Percentiles rank a stretch among this genome's conserved stretches.
phyloP scores from a whole-genome alignment of 768 basidiomycete genomes.

The Rhizopogon vesiculosus region DNA sequence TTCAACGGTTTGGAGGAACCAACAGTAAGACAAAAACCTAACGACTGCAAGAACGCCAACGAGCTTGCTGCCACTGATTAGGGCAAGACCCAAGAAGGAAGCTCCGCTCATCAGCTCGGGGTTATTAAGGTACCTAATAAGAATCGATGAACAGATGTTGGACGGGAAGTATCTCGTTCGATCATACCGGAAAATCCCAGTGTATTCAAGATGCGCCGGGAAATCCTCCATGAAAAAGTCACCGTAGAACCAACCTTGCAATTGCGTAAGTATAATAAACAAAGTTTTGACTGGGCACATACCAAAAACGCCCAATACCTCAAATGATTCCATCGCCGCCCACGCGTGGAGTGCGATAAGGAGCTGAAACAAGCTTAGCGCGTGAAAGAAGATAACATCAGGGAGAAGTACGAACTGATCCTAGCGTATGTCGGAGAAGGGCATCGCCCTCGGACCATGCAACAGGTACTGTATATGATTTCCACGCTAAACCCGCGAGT shows the following conservation, averaged over 20 bases:
- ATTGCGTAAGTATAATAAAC: background rate
- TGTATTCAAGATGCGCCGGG: slow-evolving; percentile 86
- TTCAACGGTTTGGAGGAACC: slow-evolving; percentile 92
- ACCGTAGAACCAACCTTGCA: slow-evolving; percentile 93
- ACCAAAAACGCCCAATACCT: slow-evolving; percentile 94
- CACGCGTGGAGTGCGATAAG: slow-evolving; percentile 87
- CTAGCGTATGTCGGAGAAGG: slow-evolving; percentile 83
- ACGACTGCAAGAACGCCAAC: slow-evolving; percentile 82
- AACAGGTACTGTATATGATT: slow-evolving; percentile 76
- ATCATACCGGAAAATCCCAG: slow-evolving; percentile 88
- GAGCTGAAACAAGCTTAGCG: slow-evolving; percentile 39
- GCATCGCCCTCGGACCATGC: slow-evolving; percentile 89
- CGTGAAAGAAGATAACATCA: slow-evolving; percentile 3
- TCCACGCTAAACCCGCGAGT: slow-evolving; percentile 82
- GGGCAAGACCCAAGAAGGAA: slow-evolving; percentile 88
- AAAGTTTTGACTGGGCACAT: slow-evolving; percentile 10
- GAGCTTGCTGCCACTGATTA: slow-evolving; percentile 92
- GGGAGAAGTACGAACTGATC: slow-evolving; percentile 52
- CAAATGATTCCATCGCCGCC: slow-evolving; percentile 86
- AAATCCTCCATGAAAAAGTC: slow-evolving; percentile 97
- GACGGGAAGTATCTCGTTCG: background rate
- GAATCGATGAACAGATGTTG: background rate
- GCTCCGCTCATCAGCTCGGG: slow-evolving; percentile 96
- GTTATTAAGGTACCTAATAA: slow-evolving; percentile 79
- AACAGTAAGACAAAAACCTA: slow-evolving; percentile 87